Base-by-base conservation (phyloP, 129 eudicot genomes). In the Chrysanthemum lavandulifolium region DNA sequence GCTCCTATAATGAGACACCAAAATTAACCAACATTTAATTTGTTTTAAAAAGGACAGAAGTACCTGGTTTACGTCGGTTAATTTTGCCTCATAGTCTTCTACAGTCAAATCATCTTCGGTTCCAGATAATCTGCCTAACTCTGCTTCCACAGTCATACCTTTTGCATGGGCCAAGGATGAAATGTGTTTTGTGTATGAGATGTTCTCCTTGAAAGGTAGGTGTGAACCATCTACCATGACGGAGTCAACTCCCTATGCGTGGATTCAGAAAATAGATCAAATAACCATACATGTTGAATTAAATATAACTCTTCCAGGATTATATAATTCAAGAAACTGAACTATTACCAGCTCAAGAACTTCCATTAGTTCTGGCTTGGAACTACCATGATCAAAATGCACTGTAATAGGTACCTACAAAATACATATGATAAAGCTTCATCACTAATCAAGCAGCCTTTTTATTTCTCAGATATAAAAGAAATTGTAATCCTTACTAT, bases 151-250 rank as follows among this genome's bases (percentile, higher is more conserved):
- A 62, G 78, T 69, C 79, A 95, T 67, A 58, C 86, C 81, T 79
- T 90, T 84, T 31, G 86, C 64, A 67, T 84, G 97, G 63, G 99
- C 99, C 66, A 91, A 73, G 68, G 45, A 67, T 57, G 99, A 73
- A 76, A 95, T 82, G 73, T 65, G 83, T 76, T 86, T 86, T 66
- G 99, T 90, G 83, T 84, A 90, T n/a, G 85, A 79, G 60, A 91
- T 78, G 72, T 95, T 95, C 47, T 90, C 91, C 79, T 75, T 74
- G 47, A 90, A 86, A 55, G 96, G 52, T 61, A 90, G 91, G 75
- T 95, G 96, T 65, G 99, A 95, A 68, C 99, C 99, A 56, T 95
- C 99, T 66, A 81, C 97, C 99, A 95, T 95, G 66, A 95, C 80
- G 13, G 97, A 95, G 82, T 95, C 94, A 81, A 95, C 79, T 70